phyloP scores from a whole-genome alignment of 148 eudicot genomes.

The Rheum nobile region DNA sequence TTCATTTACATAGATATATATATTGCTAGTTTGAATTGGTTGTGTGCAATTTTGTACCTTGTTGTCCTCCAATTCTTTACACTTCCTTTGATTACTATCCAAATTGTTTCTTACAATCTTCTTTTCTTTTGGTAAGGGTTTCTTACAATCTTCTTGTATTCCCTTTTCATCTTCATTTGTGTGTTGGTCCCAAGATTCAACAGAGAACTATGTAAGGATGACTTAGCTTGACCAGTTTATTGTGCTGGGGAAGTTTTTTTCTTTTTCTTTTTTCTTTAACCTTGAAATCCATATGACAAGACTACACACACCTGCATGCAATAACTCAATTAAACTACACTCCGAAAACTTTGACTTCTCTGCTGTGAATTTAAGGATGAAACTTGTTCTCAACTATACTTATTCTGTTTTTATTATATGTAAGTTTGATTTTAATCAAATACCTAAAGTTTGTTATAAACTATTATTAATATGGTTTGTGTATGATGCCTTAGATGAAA shows the following conservation, averaged over 20 bases:
- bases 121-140: background rate
- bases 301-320: conserved; percentile 3
- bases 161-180: background rate
- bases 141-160: no score
- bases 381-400: background rate
- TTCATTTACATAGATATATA: no score
- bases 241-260: no score
- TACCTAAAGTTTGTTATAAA: no score
- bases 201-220: no score
- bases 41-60: background rate
- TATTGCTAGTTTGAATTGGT: no score
- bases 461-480: background rate
- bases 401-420: no score
- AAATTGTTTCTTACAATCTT: background rate
- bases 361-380: background rate
- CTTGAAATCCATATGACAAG: background rate
- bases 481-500: conserved; percentile 37
- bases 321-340: background rate
- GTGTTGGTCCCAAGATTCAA: no score
- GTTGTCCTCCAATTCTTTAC: background rate
- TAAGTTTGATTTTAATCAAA: no score
- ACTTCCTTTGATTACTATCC: background rate
- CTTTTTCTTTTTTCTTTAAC: background rate
- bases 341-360: background rate
- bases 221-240: no score